phyloP scores from a whole-genome alignment of 2,329 filamentous ascomycete species.

The Aspergillus candidus region DNA sequence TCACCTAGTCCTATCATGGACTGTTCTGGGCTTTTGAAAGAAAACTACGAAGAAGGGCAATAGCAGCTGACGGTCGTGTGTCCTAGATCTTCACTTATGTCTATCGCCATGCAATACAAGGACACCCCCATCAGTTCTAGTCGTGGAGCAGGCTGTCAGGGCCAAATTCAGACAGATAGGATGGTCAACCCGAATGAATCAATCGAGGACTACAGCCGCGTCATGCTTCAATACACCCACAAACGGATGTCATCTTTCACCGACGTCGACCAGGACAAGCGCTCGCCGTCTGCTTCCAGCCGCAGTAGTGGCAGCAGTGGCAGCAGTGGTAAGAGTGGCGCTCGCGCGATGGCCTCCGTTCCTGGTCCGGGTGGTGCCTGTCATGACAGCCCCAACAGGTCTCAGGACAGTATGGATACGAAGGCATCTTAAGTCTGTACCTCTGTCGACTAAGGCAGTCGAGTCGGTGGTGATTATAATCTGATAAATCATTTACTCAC shows the following conservation, averaged over 20 bases:
- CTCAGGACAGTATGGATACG: no score
- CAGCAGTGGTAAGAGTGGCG: slow-evolving; percentile 20
- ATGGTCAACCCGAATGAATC: slow-evolving; percentile 22
- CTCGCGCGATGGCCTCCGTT: slow-evolving; percentile 15
- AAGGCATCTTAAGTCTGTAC: no score
- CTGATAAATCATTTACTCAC: no score
- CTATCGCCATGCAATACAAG: slow-evolving; percentile 15
- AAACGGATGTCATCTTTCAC: slow-evolving; percentile 32
- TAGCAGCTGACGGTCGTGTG: neutral
- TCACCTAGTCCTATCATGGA: neutral
- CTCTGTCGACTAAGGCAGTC: no score
- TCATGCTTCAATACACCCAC: slow-evolving; percentile 36
- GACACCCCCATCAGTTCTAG: slow-evolving; percentile 15
- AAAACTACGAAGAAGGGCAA: neutral
- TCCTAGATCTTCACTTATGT: slow-evolving; percentile 5
- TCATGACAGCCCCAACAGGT: neutral
- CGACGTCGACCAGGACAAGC: slow-evolving; percentile 17
- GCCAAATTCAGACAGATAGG: slow-evolving; percentile 13
- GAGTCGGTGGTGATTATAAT: no score
- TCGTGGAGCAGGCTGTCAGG: slow-evolving; percentile 13
- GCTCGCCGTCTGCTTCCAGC: slow-evolving; percentile 14
- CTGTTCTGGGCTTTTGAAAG: neutral
- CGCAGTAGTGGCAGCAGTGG: slow-evolving; percentile 28
- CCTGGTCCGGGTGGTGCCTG: slow-evolving; percentile 14
- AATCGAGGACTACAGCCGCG: slow-evolving; percentile 34